Evolutionary conservation across 345 rosid genomes (phyloP).

Genomic region (Kernera saxatilis): DNA sequence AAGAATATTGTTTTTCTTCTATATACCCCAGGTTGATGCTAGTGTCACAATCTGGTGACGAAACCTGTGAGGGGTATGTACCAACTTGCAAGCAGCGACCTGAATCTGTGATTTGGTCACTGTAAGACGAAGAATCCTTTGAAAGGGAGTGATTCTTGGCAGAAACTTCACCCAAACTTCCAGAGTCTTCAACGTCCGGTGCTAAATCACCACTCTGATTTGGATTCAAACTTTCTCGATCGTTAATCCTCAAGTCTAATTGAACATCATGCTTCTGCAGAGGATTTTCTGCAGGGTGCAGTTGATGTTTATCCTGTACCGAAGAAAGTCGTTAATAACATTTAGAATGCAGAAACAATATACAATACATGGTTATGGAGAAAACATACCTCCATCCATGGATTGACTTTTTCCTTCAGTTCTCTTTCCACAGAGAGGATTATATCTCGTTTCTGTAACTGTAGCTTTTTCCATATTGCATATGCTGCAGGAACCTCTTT

Average conservation of each 20-base stretch:
- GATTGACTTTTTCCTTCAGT: slow-evolving; percentile 39
- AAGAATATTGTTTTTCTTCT: slow-evolving; percentile 19
- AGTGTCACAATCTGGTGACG: slow-evolving; percentile 27
- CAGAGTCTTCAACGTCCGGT: slow-evolving; percentile 26
- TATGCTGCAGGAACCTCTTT: slow-evolving; percentile 68
- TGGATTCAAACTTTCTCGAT: slow-evolving; percentile 26
- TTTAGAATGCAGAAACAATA: background rate
- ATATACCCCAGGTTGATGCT: background rate
- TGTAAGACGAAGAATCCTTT: slow-evolving; percentile 7
- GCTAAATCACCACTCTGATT: slow-evolving; percentile 33
- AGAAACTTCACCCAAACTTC: slow-evolving; percentile 24
- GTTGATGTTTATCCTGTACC: slow-evolving; percentile 37
- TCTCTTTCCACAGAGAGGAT: slow-evolving; percentile 57
- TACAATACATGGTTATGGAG: background rate
- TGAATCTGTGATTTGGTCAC: slow-evolving; percentile 25
- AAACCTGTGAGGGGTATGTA: slow-evolving; percentile 37
- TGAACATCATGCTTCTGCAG: slow-evolving; percentile 28
- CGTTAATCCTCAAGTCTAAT: slow-evolving; percentile 26
- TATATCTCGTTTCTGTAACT: slow-evolving; percentile 45
- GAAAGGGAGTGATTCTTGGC: background rate
- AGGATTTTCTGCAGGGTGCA: slow-evolving; percentile 22
- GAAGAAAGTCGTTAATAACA: background rate
- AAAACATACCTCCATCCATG: slow-evolving; percentile 45
- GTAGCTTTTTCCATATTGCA: slow-evolving; percentile 57
- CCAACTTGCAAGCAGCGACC: slow-evolving; percentile 23